Percentiles rank a stretch among this genome's conserved stretches.
phyloP scores from a whole-genome alignment of 768 basidiomycete species.

The Tricholoma matsutake region DNA sequence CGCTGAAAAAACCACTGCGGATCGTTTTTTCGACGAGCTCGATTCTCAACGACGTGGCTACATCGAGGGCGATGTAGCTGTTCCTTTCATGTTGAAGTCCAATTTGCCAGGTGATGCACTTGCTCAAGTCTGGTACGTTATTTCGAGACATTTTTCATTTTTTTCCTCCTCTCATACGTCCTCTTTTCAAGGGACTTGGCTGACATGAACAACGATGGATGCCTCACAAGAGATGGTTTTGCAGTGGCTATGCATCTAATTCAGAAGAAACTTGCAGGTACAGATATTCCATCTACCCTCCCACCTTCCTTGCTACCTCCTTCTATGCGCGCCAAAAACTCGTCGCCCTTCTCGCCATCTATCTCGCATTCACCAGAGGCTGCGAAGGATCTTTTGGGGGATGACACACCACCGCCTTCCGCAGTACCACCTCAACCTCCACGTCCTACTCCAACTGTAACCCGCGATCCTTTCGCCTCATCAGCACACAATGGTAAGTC shows the following conservation, averaged over 20 bases:
- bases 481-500: slow-evolving; percentile 31
- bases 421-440: slow-evolving; percentile 39
- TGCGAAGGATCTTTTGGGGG: slow-evolving; percentile 47
- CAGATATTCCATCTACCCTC: slow-evolving; percentile 67
- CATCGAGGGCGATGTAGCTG: slow-evolving; percentile 92
- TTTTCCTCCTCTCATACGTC: slow-evolving; percentile 2
- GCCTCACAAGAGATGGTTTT: slow-evolving; percentile 86
- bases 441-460: slow-evolving; percentile 22
- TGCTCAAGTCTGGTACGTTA: slow-evolving; percentile 85
- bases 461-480: slow-evolving; percentile 52
- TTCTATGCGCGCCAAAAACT: slow-evolving; percentile 54
- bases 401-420: slow-evolving; percentile 52
- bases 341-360: slow-evolving; percentile 38
- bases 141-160: background rate
- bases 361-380: slow-evolving; percentile 43
- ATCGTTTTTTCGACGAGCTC: slow-evolving; percentile 78
- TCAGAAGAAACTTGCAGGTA: slow-evolving; percentile 77
- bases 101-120: slow-evolving; percentile 77
- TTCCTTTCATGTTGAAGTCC: slow-evolving; percentile 93
- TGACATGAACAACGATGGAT: slow-evolving; percentile 85
- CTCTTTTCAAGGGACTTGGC: slow-evolving; percentile 75
- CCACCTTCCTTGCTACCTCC: slow-evolving; percentile 81
- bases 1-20: slow-evolving; percentile 72
- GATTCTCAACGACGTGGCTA: slow-evolving; percentile 73
- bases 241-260: slow-evolving; percentile 96